Evolutionary conservation across 192 early-diverging fungal genomes (phyloP).

Genomic region (Kappamyces sp.): DNA sequence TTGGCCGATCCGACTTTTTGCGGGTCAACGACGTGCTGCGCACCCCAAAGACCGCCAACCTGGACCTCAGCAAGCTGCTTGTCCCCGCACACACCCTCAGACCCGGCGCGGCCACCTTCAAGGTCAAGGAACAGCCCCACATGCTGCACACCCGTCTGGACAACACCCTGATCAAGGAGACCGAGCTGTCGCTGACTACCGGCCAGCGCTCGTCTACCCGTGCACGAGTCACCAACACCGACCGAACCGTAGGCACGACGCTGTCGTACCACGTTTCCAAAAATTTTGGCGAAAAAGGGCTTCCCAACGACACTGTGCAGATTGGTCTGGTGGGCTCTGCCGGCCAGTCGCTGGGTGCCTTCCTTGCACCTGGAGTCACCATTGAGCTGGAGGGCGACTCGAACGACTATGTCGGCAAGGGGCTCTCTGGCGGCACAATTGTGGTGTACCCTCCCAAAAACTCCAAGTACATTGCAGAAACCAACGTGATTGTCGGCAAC

Average conservation of each 20-base stretch:
- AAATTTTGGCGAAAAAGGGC: conserved; percentile 67
- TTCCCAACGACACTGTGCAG: conserved; percentile 83
- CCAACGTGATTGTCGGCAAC: conserved; percentile 95
- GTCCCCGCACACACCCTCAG: conserved; percentile 81
- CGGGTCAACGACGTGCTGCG: conserved; percentile 66
- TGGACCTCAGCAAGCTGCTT: conserved; percentile 82
- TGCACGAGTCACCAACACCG: conserved; percentile 81
- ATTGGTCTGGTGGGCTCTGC: conserved; percentile 85
- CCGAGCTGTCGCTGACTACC: conserved; percentile 61
- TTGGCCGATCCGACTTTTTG: conserved; percentile 85
- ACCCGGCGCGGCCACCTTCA: conserved; percentile 80
- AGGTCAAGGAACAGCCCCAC: conserved; percentile 83
- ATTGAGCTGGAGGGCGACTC: conserved; percentile 95
- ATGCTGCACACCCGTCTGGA: conserved; percentile 80
- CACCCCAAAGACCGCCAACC: conserved; percentile 76
- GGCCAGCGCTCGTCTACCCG: conserved; percentile 53
- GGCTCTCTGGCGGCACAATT: conserved; percentile 87
- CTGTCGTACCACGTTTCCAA: conserved; percentile 85
- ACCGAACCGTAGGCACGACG: conserved; percentile 89
- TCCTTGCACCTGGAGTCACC: conserved; percentile 81
- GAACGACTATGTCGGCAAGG: conserved; percentile 99
- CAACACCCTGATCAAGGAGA: conserved; percentile 78
- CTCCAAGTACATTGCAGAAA: conserved; percentile 68
- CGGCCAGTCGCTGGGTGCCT: conserved; percentile 94
- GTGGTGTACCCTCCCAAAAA: conserved; percentile 84